Conservation (phyloP, 371 early-diverging fungal species). For the Capniomyces stellatus region DNA sequence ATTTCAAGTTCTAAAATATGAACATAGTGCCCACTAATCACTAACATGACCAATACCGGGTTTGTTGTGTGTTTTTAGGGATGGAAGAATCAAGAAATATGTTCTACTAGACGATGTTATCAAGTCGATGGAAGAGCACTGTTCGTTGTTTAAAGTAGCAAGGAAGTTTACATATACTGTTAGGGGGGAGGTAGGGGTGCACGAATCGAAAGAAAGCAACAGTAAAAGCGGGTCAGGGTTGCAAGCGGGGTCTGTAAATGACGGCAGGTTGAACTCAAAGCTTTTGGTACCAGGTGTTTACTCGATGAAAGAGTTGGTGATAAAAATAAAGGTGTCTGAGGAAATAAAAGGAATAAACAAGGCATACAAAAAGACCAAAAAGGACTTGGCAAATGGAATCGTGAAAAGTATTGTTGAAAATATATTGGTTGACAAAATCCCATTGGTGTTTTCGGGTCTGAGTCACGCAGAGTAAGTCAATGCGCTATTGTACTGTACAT, state of each 20-base stretch:
- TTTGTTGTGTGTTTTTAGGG: too few relatives aligned
- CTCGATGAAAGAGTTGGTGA: background rate
- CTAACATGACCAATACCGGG: too few relatives aligned
- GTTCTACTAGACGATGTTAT: too few relatives aligned
- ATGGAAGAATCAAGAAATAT: too few relatives aligned
- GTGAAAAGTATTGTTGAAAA: background rate
- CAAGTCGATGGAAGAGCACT: too few relatives aligned
- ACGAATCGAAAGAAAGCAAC: background rate
- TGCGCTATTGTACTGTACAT: too few relatives aligned
- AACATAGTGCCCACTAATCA: too few relatives aligned
- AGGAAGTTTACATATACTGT: background rate
- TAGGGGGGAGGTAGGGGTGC: background rate
- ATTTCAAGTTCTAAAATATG: too few relatives aligned
- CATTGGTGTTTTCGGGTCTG: background rate
- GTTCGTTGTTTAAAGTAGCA: background rate
- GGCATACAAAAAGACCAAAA: background rate
- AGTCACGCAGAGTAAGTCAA: background rate
- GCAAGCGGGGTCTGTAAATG: background rate
- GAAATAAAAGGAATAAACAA: background rate
- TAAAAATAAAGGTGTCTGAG: background rate
- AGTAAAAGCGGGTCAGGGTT: background rate
- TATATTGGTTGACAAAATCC: background rate
- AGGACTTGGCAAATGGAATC: background rate
- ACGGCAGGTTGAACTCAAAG: background rate
- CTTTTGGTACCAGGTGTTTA: background rate